Evolutionary conservation across 371 early-diverging fungal species (phyloP), one percentile per base, ranked within the genome.

Genomic region (Lichtheimia corymbifera): DNA sequence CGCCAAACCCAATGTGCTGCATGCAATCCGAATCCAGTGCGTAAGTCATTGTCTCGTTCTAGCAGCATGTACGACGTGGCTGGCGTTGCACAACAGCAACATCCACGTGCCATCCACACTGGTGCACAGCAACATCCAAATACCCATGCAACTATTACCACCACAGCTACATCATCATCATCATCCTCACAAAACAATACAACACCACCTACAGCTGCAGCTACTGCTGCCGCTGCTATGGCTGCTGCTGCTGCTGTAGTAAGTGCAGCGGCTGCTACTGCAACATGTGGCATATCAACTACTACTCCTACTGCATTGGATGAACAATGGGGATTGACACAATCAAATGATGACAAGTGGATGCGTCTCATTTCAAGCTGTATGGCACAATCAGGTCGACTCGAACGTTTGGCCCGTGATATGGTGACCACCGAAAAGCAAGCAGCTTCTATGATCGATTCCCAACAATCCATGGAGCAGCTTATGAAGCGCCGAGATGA

Each of bases 1-100:
- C 62, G 67, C 13, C 62, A 58, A 44, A 61, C 63, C 12, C 62
- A 66, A 55, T 66, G 67, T 49, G 45, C 58, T 27, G 67, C 67
- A n/a, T 66, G 67, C 55, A 61, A 66, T 51, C 67, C 67, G 9
- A 50, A 43, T 20, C 24, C n/a, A 45, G 43, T 25, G 28, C 60
- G 57, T 4, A 55, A 55, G 15, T 47, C 66, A 14, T 20, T 61
- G 57, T 60, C 66, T n/a, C 61, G 61, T 27, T 59, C 65, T 9
- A 59, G 44, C 28, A 59, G 60, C 42, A 55, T 64, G 51, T 61
- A 64, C 42, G 59, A 66, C 52, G 59, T 59, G n/a, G 51, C 63
- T 56, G 51, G 35, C 18, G 58, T 55, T 28, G 45, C 58, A 24
- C 47, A 40, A 35, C 17, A 35, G 35, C 35, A 35, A 35, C 54